Conservation (phyloP, 1,139 yeast species). For the Magnusiomyces magnusii region DNA sequence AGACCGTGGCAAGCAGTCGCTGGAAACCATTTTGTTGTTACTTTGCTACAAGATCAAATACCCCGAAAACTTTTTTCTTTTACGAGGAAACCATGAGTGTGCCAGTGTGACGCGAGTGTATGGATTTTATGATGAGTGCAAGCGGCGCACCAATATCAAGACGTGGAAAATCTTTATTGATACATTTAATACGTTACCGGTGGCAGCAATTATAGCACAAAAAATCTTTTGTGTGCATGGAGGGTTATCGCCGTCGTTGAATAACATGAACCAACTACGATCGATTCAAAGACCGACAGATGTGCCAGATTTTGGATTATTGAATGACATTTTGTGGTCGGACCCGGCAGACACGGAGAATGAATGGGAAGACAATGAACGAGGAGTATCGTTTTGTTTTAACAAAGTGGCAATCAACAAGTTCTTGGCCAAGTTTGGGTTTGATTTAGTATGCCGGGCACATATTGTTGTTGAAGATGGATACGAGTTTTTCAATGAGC, state of each 20-base stretch:
- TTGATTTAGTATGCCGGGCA: conserved; percentile 93
- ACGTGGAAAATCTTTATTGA: conserved; percentile 93
- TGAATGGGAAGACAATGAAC: conserved; percentile 98
- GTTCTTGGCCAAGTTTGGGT: conserved; percentile 77
- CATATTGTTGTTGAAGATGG: conserved; percentile 99
- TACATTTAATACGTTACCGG: conserved; percentile 88
- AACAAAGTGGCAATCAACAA: conserved; percentile 89
- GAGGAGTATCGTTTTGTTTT: conserved; percentile 92
- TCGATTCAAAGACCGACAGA: conserved; percentile 92
- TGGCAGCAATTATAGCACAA: conserved; percentile 93
- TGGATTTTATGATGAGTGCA: conserved; percentile 97
- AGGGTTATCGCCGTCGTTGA: conserved; percentile 85
- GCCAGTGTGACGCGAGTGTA: conserved; percentile 93
- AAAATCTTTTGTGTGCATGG: conserved; percentile 98
- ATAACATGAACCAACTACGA: conserved; percentile 85
- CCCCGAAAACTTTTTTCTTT: conserved; percentile 88
- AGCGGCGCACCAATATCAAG: conserved; percentile 82
- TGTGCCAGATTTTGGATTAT: conserved; percentile 91
- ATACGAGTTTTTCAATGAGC: conserved; percentile 90
- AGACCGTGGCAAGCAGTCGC: conserved; percentile 90
- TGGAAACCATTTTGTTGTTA: conserved; percentile 79
- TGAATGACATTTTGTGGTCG: conserved; percentile 90
- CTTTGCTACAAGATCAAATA: conserved; percentile 91
- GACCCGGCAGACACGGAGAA: conserved; percentile 93
- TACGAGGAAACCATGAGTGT: conserved; percentile 95